phyloP scores from a whole-genome alignment of 208 protist genomes.

The Leishmania braziliensis region DNA sequence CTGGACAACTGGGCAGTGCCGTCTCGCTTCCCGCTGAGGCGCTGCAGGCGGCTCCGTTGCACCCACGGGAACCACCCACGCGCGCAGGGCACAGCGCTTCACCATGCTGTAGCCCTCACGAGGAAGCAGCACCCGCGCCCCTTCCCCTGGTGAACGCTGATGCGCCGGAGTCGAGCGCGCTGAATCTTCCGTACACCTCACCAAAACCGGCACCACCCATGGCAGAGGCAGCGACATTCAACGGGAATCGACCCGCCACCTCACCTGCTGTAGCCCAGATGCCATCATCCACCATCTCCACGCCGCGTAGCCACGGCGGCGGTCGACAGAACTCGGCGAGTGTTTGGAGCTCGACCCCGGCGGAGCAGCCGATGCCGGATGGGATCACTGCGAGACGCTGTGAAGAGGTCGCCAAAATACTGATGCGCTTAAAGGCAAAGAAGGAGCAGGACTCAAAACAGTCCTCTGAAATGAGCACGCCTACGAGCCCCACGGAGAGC shows the following conservation, averaged over 20 bases:
- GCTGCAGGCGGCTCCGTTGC: conserved; percentile 3
- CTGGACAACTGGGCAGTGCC: background rate
- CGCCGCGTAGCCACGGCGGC: conserved; percentile 14
- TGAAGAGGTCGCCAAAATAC: conserved; percentile 46
- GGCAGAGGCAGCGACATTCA: background rate
- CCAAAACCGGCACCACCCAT: background rate
- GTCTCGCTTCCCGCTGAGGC: conserved; percentile 25
- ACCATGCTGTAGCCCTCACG: background rate
- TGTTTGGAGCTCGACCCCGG: conserved; percentile 8
- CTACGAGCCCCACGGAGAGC: conserved; percentile 5
- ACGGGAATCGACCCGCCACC: background rate
- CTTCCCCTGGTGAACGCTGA: conserved; percentile 29
- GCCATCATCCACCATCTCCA: conserved; percentile 7
- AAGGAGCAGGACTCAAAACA: conserved; percentile 30
- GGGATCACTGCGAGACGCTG: conserved; percentile 25
- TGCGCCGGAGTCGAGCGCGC: conserved; percentile 24
- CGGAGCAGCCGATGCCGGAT: conserved; percentile 7
- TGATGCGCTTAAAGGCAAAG: conserved; percentile 44
- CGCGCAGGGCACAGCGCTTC: conserved; percentile 8
- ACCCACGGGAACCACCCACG: background rate
- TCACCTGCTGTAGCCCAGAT: background rate
- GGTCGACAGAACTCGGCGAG: background rate
- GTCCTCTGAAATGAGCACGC: background rate
- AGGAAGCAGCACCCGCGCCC: conserved; percentile 10
- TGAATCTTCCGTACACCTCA: conserved; percentile 14